Conservation (phyloP, 2,329 filamentous ascomycete genomes). For the Nannizzia gypsea region DNA sequence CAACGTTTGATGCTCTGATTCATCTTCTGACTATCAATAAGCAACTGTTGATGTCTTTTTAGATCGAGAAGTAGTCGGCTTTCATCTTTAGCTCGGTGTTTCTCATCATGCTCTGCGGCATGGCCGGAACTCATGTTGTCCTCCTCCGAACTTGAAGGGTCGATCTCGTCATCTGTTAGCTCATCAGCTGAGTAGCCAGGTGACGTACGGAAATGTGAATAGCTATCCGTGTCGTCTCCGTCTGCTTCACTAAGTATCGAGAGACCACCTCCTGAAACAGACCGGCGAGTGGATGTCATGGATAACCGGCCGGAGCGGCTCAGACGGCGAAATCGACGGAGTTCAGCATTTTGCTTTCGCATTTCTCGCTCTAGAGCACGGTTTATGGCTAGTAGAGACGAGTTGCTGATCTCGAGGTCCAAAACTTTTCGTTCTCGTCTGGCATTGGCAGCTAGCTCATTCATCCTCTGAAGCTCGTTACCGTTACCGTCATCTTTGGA, state of each 20-base stretch:
- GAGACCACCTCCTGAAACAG: slow-evolving; percentile 34
- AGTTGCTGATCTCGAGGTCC: slow-evolving; percentile 93
- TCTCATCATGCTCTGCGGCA: slow-evolving; percentile 30
- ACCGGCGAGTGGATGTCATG: slow-evolving; percentile 38
- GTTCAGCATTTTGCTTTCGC: slow-evolving; percentile 76
- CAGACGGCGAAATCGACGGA: slow-evolving; percentile 74
- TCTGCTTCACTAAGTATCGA: slow-evolving; percentile 37
- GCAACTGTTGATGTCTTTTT: slow-evolving; percentile 73
- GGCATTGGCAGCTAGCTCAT: slow-evolving; percentile 74
- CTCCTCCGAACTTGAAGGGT: slow-evolving; percentile 26
- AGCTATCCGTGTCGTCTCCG: slow-evolving; percentile 23
- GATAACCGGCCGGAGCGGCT: slow-evolving; percentile 69
- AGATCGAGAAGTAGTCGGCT: slow-evolving; percentile 74
- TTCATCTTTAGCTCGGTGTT: slow-evolving; percentile 62
- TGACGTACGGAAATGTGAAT: slow-evolving; percentile 14
- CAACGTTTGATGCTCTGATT: slow-evolving; percentile 89
- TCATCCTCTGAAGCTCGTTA: slow-evolving; percentile 37
- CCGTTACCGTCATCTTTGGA: slow-evolving; percentile 10
- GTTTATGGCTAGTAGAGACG: slow-evolving; percentile 89
- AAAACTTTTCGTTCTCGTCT: slow-evolving; percentile 87
- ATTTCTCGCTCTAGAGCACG: slow-evolving; percentile 82
- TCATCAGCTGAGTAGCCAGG: slow-evolving; percentile 24
- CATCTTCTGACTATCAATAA: slow-evolving; percentile 86
- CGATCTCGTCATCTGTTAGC: slow-evolving; percentile 30
- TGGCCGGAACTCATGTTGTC: slow-evolving; percentile 26